Conservation (phyloP, 176 grass and related monocot species). For the Poa annua region DNA sequence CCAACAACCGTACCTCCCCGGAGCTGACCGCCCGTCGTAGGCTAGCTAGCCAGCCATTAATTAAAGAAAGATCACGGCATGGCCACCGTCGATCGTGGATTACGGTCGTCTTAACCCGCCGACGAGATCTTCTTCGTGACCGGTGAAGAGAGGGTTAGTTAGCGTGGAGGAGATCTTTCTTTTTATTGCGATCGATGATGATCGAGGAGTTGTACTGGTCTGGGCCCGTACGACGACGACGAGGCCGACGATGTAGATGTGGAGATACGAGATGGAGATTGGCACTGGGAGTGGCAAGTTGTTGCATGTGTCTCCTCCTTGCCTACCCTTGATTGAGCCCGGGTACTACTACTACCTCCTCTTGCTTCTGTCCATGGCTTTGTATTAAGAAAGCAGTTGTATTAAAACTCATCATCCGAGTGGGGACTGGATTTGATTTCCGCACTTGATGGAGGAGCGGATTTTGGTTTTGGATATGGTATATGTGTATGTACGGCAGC, state of each 20-base stretch:
- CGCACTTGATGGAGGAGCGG: slow-evolving; percentile 13
- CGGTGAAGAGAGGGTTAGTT: neutral
- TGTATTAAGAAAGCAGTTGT: neutral
- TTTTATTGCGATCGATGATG: neutral
- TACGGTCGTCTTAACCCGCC: slow-evolving; percentile 41
- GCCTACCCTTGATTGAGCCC: slow-evolving; percentile 48
- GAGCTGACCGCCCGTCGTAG: slow-evolving; percentile 42
- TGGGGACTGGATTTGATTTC: slow-evolving; percentile 12
- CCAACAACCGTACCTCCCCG: slow-evolving; percentile 47
- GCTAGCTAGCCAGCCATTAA: slow-evolving; percentile 16
- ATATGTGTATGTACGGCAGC: too few relatives aligned
- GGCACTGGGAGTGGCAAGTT: slow-evolving; percentile 23
- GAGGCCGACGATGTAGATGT: neutral
- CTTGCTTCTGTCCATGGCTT: slow-evolving; percentile 11
- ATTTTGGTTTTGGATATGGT: slow-evolving; percentile 1
- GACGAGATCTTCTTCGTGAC: slow-evolving; percentile 30
- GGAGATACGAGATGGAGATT: neutral
- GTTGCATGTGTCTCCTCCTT: slow-evolving; percentile 46
- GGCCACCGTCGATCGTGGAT: neutral
- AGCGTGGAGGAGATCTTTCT: too few relatives aligned
- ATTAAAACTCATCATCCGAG: slow-evolving; percentile 19
- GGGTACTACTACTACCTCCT: neutral
- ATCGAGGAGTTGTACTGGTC: neutral
- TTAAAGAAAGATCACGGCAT: slow-evolving; percentile 44
- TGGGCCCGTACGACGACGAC: slow-evolving; percentile 1